Conservation (phyloP, 148 eudicot species). For the Fagopyrum tataricum region DNA sequence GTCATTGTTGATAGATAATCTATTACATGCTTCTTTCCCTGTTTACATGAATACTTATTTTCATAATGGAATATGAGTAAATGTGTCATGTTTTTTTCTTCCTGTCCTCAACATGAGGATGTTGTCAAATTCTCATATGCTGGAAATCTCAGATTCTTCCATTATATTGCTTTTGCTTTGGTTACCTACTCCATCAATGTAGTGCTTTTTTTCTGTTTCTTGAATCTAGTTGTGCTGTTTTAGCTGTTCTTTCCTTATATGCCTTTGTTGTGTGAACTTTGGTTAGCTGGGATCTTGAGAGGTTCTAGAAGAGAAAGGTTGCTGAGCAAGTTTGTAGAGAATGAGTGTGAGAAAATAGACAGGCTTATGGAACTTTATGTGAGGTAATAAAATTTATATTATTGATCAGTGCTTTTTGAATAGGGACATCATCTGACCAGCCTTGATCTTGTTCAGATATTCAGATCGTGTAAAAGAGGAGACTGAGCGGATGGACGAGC, state of each 20-base stretch:
- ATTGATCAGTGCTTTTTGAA: background rate
- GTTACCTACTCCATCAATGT: background rate
- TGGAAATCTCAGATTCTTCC: background rate
- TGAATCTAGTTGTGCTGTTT: background rate
- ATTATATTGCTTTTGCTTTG: background rate
- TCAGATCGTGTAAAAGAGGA: constrained; percentile 85
- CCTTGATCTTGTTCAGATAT: constrained; percentile 42
- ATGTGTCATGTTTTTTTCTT: background rate
- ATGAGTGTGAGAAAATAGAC: constrained; percentile 95
- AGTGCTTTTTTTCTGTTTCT: background rate
- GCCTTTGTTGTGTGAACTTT: background rate
- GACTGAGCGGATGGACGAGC: constrained; percentile 58
- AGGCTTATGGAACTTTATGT: constrained; percentile 91
- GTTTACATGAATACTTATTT: background rate
- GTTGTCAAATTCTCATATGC: background rate
- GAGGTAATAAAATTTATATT: constrained; percentile 41
- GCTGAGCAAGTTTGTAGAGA: constrained; percentile 88
- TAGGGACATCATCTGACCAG: background rate
- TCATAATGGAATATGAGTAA: background rate
- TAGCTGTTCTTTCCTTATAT: constrained; percentile 9
- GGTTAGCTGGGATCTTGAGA: constrained; percentile 77
- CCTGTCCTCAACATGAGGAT: background rate
- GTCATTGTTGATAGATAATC: background rate
- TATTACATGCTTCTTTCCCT: background rate
- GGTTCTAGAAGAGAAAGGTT: constrained; percentile 96